Evolutionary conservation across 148 eudicot genomes (phyloP).

Genomic region (Chenopodium formosanum): DNA sequence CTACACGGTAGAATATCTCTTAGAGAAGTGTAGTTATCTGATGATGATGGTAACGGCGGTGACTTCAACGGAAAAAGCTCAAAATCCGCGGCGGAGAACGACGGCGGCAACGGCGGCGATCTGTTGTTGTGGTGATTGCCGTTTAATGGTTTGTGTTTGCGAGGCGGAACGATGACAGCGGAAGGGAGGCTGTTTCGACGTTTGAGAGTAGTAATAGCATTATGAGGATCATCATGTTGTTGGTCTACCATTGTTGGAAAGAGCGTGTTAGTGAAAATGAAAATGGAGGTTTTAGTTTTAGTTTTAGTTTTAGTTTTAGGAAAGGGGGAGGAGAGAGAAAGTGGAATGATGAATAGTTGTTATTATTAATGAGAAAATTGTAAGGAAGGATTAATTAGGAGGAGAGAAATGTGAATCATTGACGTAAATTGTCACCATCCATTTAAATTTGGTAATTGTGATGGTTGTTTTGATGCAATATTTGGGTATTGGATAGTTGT

Average conservation of each 20-base stretch:
- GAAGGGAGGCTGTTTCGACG: constrained; percentile 36
- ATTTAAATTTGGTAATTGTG: background rate
- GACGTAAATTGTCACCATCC: constrained; percentile 23
- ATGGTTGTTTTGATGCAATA: background rate
- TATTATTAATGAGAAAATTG: background rate
- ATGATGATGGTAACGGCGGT: background rate
- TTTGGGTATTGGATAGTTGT: background rate
- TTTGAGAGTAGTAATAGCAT: constrained; percentile 8
- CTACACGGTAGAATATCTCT: constrained; percentile 51
- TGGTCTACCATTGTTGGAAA: too few relatives aligned
- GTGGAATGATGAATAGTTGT: background rate
- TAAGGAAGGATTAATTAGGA: background rate
- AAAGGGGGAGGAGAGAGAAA: background rate
- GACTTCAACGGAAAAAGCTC: constrained; percentile 49
- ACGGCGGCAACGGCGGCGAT: constrained; percentile 6
- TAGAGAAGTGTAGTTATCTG: constrained; percentile 53
- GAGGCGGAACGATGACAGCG: constrained; percentile 10
- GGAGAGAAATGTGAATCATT: background rate
- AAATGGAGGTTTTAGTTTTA: too few relatives aligned
- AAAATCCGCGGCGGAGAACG: constrained; percentile 35
- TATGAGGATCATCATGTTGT: background rate
- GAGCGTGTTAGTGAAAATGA: background rate
- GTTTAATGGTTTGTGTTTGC: constrained; percentile 6
- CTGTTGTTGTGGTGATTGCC: constrained; percentile 9
- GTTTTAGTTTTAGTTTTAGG: background rate